Conservation (phyloP, 2,329 filamentous ascomycete species). For the Aspergillus sp. region DNA sequence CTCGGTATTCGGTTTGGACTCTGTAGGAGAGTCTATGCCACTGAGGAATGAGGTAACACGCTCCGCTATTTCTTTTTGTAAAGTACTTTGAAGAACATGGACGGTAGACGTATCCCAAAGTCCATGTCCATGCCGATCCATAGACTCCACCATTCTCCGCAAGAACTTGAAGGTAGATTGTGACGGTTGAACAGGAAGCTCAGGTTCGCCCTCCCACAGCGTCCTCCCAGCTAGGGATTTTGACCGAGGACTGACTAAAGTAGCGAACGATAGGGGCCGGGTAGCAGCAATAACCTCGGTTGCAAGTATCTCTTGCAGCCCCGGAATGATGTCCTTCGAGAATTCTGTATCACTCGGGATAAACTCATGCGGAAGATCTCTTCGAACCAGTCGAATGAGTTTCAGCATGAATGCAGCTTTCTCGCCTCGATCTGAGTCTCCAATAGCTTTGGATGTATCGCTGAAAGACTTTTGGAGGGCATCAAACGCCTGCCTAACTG, state of each 20-base stretch:
- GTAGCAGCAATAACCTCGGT: conserved; percentile 47
- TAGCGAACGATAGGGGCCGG: conserved; percentile 44
- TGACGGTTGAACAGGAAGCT: conserved; percentile 76
- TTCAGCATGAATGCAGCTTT: conserved; percentile 65
- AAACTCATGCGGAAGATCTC: conserved; percentile 58
- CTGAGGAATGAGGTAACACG: conserved; percentile 23
- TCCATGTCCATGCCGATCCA: conserved; percentile 72
- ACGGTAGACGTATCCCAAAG: conserved; percentile 76
- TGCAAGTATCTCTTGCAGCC: conserved; percentile 64
- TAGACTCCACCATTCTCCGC: conserved; percentile 61
- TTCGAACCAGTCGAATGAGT: conserved; percentile 70
- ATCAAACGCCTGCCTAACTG: conserved; percentile 58
- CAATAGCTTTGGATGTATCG: conserved; percentile 49
- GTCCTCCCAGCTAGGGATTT: conserved; percentile 60
- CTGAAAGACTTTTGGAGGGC: conserved; percentile 50
- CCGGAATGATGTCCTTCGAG: conserved; percentile 60
- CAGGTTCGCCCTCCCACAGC: conserved; percentile 78
- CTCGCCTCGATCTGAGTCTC: conserved; percentile 49
- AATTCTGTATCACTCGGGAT: conserved; percentile 48
- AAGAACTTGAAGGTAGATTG: conserved; percentile 72
- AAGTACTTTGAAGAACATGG: conserved; percentile 57
- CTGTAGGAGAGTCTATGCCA: conserved; percentile 16
- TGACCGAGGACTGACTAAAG: conserved; percentile 48
- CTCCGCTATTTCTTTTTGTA: conserved; percentile 51
- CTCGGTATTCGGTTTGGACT: not conserved